Conservation (phyloP, 75 land plant genomes). For the Picea glauca region DNA sequence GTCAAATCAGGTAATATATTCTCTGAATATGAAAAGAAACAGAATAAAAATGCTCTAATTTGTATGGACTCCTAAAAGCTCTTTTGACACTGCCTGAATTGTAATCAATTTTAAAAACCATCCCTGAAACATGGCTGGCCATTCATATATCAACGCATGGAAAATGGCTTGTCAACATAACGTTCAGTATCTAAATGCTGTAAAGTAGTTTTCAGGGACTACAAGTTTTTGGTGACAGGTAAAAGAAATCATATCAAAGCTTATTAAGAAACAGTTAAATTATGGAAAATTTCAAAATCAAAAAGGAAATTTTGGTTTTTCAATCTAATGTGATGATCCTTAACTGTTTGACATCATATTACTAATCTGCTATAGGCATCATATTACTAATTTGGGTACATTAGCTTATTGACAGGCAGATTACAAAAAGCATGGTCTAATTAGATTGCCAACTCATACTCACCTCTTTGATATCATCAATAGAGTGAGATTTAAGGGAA, state of each 20-base stretch:
- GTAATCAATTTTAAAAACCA: not conserved
- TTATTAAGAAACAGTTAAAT: not conserved
- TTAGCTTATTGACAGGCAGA: not conserved
- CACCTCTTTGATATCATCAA: conserved; percentile 9
- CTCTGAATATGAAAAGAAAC: not conserved
- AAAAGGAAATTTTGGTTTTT: not conserved
- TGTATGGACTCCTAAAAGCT: not conserved
- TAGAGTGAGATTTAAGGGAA: not conserved
- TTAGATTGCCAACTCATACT: not conserved
- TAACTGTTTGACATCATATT: too few relatives aligned
- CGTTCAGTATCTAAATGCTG: too few relatives aligned
- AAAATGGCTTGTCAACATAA: too few relatives aligned
- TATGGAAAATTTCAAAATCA: not conserved
- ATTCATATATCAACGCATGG: too few relatives aligned
- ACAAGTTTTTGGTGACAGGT: not conserved
- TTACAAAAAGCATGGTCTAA: not conserved
- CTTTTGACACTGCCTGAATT: not conserved
- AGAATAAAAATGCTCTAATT: not conserved
- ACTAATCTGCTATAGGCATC: not conserved
- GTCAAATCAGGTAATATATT: not conserved
- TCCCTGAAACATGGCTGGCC: too few relatives aligned
- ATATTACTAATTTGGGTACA: not conserved
- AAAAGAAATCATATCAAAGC: not conserved
- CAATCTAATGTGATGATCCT: not conserved
- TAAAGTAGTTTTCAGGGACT: too few relatives aligned